Base-by-base conservation (phyloP, 305 asterid species). In the Fraxinus xanthoxyloides region DNA sequence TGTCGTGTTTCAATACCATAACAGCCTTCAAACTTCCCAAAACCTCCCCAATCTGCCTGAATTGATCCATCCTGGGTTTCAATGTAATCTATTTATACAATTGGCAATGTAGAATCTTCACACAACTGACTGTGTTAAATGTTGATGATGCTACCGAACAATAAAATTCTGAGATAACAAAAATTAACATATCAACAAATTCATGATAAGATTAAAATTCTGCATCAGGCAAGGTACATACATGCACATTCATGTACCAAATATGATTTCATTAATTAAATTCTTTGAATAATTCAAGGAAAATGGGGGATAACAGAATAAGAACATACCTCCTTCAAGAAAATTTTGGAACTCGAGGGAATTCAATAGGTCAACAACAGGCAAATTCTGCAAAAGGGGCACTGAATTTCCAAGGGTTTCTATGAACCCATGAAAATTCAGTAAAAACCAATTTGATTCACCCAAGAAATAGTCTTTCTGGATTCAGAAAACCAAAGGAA, bases 1-100 rank as follows among this genome's bases (percentile, higher is more conserved):
- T 93, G 1, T 95, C 98, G 54, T 93, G 95, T 82, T 91, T 90
- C 26, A 95, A 63, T 12, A 93, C 93, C 97, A 93, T 93, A 0
- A 92, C 78, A 26, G 98, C 97, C 82, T 87, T 89, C 74, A 95
- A 32, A 69, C 97, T 87, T 38, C 98, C 98, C 78, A 95, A 77
- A 36, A 90, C 92, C 86, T 95, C 95, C 67, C 98, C 98, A 35
- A 92, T 88, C 75, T 92, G 97, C 88, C 95, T 86, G 87, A 92
- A 91, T 81, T 93, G 97, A 76, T 95, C 98, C 98, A 95, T 95
- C 46, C 30, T 82, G 13, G 38, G 36, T 38, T 23, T 81, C 67
- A 2, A 76, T 6, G 61, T 28, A n/a, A 1, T 61, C 1, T 36
- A 36, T 1, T 36, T 7, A 35, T 35, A 5, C 38, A 34, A 34